Percentiles rank a stretch among this genome's conserved stretches.
These are phyloP conservation scores for Moniliella sp. DNA, from an alignment of 1,284 basidiomycete species.

Conservation along the genomic window DNA sequence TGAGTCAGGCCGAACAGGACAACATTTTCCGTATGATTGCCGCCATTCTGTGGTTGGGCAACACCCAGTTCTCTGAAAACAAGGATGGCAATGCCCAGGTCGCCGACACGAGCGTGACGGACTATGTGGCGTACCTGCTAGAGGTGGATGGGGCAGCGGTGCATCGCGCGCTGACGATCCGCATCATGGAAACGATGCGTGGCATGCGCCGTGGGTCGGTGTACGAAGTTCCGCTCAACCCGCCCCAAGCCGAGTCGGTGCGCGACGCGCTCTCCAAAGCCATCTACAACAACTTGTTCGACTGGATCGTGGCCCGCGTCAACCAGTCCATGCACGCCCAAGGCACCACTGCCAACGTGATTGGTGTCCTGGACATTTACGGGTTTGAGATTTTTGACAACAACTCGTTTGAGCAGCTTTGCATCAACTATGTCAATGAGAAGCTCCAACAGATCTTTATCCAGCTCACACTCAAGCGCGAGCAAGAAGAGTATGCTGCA, in stretches of 20 bases:
- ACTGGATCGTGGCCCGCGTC: slow-evolving; percentile 93
- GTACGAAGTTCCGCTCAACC: slow-evolving; percentile 88
- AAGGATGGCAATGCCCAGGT: slow-evolving; percentile 72
- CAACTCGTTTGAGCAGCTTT: slow-evolving; percentile 95
- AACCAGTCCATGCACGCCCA: slow-evolving; percentile 71
- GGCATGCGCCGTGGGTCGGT: slow-evolving; percentile 74
- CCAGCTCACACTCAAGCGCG: slow-evolving; percentile 89
- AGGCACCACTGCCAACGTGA: slow-evolving; percentile 52
- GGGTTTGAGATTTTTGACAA: slow-evolving; percentile 93
- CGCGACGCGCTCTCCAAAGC: slow-evolving; percentile 85
- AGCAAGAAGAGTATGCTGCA: slow-evolving; percentile 94
- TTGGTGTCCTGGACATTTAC: slow-evolving; percentile 81
- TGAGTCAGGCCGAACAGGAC: slow-evolving; percentile 60
- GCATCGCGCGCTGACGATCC: slow-evolving; percentile 63
- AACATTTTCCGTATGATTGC: slow-evolving; percentile 87
- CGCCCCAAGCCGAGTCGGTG: slow-evolving; percentile 66
- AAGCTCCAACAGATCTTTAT: slow-evolving; percentile 92
- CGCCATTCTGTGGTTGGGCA: slow-evolving; percentile 82
- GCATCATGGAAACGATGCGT: slow-evolving; percentile 60
- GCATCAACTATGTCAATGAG: slow-evolving; percentile 99
- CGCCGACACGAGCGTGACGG: slow-evolving; percentile 65
- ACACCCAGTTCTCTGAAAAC: slow-evolving; percentile 53
- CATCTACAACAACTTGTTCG: slow-evolving; percentile 93
- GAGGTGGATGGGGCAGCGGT: slow-evolving; percentile 58
- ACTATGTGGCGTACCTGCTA: slow-evolving; percentile 85